Evolutionary conservation across 2,329 filamentous ascomycete genomes (phyloP).

Genomic region (Berkeleyomyces basicola): DNA sequence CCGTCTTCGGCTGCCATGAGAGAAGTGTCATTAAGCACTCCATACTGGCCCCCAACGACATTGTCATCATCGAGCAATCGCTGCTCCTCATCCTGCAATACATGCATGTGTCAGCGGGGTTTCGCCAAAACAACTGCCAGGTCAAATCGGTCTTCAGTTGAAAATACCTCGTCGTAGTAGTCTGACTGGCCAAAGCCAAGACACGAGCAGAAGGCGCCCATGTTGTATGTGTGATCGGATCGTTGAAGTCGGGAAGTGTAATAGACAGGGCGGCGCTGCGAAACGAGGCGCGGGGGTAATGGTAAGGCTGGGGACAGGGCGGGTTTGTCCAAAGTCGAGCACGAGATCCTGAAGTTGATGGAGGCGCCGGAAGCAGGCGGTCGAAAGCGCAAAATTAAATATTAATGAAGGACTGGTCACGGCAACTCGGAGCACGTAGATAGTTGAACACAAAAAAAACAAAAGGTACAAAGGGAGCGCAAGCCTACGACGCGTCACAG

Average conservation of each 20-base stretch:
- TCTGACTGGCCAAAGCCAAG: conserved; percentile 7
- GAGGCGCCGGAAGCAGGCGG: neutral
- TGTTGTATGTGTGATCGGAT: neutral
- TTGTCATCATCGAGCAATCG: conserved; percentile 45
- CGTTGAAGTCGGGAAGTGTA: neutral
- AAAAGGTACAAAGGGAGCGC: neutral
- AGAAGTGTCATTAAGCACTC: conserved; percentile 42
- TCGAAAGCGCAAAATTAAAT: neutral
- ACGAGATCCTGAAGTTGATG: neutral
- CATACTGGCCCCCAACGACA: conserved; percentile 41
- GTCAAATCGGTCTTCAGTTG: neutral
- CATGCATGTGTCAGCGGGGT: too few species aligned
- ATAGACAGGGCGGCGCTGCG: neutral
- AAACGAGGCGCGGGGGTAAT: neutral
- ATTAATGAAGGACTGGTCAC: neutral
- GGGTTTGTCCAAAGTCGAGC: neutral
- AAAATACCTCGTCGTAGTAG: conserved; percentile 9
- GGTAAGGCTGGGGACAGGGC: neutral
- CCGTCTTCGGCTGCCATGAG: conserved; percentile 40
- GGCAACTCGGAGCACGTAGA: neutral
- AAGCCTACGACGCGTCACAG: too few species aligned
- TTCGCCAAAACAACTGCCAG: neutral
- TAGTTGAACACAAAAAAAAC: neutral
- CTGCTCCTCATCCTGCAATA: conserved; percentile 36
- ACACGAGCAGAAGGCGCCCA: conserved; percentile 10